Base-by-base conservation (phyloP, 2,329 filamentous ascomycete genomes). In the Claviceps digitariae region DNA sequence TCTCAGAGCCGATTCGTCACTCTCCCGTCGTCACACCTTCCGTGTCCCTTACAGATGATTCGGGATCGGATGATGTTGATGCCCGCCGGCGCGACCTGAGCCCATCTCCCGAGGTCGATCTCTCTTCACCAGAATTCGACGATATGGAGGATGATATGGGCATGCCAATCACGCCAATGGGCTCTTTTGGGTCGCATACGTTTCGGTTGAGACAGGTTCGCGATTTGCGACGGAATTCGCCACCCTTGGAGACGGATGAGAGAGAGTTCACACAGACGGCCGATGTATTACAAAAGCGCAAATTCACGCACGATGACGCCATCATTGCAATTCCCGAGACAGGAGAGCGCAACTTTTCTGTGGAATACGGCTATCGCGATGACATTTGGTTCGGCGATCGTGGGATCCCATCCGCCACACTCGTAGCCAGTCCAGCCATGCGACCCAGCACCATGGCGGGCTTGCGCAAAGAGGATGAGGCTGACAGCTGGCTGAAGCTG, bases 181-280 rank as follows among this genome's bases (percentile, higher is more conserved):
- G 81, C 12, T 81, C 81, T 7, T 86, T 86, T 61, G 78, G 83
- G 8, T 69, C 73, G 45, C 70, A 51, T 21, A 36, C 15, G 7
- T 48, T 68, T 34, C 62, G 69, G 50, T 65, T 69, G 48, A 67
- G 67, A 59, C 68, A 64, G 56, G 64, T 63, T 54, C 64, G 68
- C 62, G 64, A 70, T 59, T 62, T 67, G 55, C 82, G 87, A 55
- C 86, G 84, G n/a, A 82, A 86, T 25, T 93, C 88, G 58, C 90
- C 91, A 51, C 89, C 90, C 17, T 76, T 97, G 40, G 91, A 97
- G 71, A 89, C 87, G 62, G 91, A 97, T 61, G 91, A 97, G 74
- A 87, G 86, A 64, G 93, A 97, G 69, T 98, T 98, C 65, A 96
- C 91, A 7, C 88, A 95, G 70, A 97, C 90, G 1, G 93, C 93